These are phyloP conservation scores for Anisogramma anomala DNA, from an alignment of 2,329 filamentous ascomycete genomes.

Conservation along the genomic window DNA sequence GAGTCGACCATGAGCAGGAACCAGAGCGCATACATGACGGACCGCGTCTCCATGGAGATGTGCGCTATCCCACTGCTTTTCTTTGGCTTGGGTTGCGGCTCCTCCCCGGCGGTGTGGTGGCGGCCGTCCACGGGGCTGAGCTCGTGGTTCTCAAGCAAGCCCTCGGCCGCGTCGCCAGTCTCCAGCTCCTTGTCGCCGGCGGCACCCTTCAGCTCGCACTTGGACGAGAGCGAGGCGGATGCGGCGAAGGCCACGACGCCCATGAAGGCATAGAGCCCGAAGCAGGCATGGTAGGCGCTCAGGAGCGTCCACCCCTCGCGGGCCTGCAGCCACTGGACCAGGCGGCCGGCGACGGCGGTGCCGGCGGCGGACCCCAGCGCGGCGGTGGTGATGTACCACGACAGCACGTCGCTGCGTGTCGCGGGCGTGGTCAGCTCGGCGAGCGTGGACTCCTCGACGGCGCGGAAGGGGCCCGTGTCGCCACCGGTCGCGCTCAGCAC, in stretches of 20 bases:
- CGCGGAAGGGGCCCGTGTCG: slow-evolving; percentile 57
- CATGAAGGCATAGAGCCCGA: slow-evolving; percentile 47
- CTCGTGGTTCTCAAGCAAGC: slow-evolving; percentile 17
- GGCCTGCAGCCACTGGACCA: slow-evolving; percentile 35
- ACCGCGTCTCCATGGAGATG: slow-evolving; percentile 46
- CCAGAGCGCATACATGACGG: slow-evolving; percentile 53
- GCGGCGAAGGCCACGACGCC: slow-evolving; percentile 38
- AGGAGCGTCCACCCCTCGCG: slow-evolving; percentile 36
- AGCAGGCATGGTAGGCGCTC: slow-evolving; percentile 44
- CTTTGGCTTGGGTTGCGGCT: slow-evolving; percentile 4
- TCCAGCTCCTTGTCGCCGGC: slow-evolving; percentile 15
- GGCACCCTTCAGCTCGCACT: slow-evolving; percentile 35
- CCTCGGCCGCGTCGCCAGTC: slow-evolving; percentile 16
- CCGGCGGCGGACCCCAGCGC: slow-evolving; percentile 44
- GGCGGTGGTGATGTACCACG: slow-evolving; percentile 51
- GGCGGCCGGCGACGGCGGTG: slow-evolving; percentile 38
- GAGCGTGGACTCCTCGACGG: slow-evolving; percentile 54
- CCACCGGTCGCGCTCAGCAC: slow-evolving; percentile 51
- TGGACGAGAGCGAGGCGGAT: slow-evolving; percentile 34
- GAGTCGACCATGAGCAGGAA: slow-evolving; percentile 53
- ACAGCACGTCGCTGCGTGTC: slow-evolving; percentile 49
- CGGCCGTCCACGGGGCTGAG: slow-evolving; percentile 9
- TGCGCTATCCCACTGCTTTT: slow-evolving; percentile 30
- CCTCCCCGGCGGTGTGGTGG: slow-evolving; percentile 12
- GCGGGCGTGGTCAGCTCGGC: slow-evolving; percentile 46